Evolutionary conservation across 2,329 filamentous ascomycete species (phyloP), one percentile per base, ranked within the genome.

Genomic region (Sordariomycetes sp.): DNA sequence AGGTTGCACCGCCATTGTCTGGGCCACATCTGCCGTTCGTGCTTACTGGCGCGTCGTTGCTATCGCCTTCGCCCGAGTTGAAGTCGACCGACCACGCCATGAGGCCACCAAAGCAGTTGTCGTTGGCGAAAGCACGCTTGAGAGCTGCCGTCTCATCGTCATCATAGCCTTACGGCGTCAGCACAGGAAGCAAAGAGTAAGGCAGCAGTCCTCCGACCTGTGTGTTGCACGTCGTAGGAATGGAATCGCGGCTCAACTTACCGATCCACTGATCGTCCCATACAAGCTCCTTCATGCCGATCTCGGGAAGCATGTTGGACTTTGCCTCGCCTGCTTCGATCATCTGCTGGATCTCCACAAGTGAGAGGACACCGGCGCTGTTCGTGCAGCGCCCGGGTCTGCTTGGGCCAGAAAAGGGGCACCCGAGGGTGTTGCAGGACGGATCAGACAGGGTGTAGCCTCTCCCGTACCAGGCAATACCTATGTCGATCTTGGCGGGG

Each of bases 381-480:
- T 28, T 28, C n/a, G 25, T 28, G n/a, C 25, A 28, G 6, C 17
- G 14, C 4, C 25, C 25, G 17, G 25, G 25, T 16, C 17, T 28
- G 25, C 25, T 28, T 28, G 25, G 25, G 15, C 39, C 38, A 6
- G 9, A 17, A 34, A 45, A 42, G 4, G 17, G 18, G 21, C 42
- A 49, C 3, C 43, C 45, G 6, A 42, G 41, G 5, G 28, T 42
- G n/a, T 28, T 18, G 18, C 42, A 51, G 0, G 26, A 20, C 2
- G 45, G 33, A 28, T 42, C 37, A 5, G 36, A 35, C 4, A 47
- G 40, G 23, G 36, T 23, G 21, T 49, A 47, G 3, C 33, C 10
- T 15, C 49, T 40, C 1, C 63, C 63, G 37, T 69, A 68, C 37
- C 63, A 67, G 1, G 51, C 59, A 8, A 60, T 15, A 2, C 67